phyloP scores from a whole-genome alignment of 2,329 filamentous ascomycete genomes.

The Cladosporium colombiae region DNA sequence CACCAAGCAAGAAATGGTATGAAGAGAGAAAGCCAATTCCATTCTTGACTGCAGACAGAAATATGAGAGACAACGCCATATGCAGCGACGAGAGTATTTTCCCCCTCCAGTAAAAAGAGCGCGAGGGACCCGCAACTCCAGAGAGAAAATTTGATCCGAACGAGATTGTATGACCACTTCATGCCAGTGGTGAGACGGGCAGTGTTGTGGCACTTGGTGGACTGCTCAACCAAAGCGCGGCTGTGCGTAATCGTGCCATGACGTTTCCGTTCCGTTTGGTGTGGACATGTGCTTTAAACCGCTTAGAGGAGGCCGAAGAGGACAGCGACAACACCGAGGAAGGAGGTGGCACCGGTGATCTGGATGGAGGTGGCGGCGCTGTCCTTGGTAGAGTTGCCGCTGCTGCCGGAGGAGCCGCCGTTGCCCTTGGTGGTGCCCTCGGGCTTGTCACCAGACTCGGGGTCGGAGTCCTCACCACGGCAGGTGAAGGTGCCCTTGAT shows the following conservation, averaged over 20 bases:
- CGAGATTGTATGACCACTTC: conserved; percentile 12
- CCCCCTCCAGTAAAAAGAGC: not conserved
- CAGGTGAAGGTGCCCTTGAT: conserved; percentile 50
- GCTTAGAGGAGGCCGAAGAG: conserved; percentile 50
- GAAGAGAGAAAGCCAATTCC: conserved; percentile 10
- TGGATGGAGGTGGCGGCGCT: conserved; percentile 46
- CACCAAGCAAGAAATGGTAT: conserved; percentile 8
- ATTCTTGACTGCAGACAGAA: conserved; percentile 14
- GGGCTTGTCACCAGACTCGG: conserved; percentile 33
- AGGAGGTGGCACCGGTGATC: conserved; percentile 45
- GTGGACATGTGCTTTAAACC: conserved; percentile 5
- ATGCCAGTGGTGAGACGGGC: not conserved
- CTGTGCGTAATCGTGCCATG: conserved; percentile 8
- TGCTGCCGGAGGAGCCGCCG: conserved; percentile 28
- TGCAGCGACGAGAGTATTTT: conserved; percentile 8
- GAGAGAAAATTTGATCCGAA: conserved; percentile 2
- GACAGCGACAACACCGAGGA: conserved; percentile 50
- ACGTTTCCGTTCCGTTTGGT: conserved; percentile 3
- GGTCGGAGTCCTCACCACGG: conserved; percentile 40
- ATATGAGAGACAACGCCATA: conserved; percentile 14
- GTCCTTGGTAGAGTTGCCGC: conserved; percentile 31
- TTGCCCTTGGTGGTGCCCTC: conserved; percentile 30
- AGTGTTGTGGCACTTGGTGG: not conserved
- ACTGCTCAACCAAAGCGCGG: conserved; percentile 17
- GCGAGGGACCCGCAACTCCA: not conserved